A percentile compares a stretch with the other conserved stretches of the same genome.
phyloP scores from a whole-genome alignment of 164 flowering plant species.

The Dillenia turbinata region DNA sequence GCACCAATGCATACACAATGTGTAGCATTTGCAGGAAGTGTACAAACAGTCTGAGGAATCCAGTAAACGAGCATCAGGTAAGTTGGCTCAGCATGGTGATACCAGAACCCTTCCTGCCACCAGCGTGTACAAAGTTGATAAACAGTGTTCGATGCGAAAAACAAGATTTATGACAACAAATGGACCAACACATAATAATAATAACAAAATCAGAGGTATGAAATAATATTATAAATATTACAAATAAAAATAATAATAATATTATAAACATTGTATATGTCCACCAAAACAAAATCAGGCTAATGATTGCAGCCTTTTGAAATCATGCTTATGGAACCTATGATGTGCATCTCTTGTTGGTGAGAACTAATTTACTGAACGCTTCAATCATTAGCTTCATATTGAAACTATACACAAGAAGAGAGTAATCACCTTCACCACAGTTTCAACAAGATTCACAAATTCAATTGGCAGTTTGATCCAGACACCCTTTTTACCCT shows the following conservation, averaged over 20 bases:
- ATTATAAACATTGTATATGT: no score
- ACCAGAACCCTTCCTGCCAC: conserved; percentile 45
- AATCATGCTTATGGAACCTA: no score
- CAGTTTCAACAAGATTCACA: conserved; percentile 37
- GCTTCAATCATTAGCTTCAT: no score
- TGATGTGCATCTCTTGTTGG: no score
- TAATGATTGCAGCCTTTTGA: no score
- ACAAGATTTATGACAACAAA: background rate
- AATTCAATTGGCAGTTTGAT: conserved; percentile 39
- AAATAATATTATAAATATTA: background rate
- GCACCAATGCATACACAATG: conserved; percentile 50
- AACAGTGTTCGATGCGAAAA: background rate
- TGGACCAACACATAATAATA: background rate
- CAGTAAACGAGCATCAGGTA: conserved; percentile 49
- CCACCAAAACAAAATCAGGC: no score
- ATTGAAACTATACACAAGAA: background rate
- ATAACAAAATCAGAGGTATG: background rate
- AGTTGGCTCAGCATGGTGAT: conserved; percentile 46
- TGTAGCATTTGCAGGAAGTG: conserved; percentile 44
- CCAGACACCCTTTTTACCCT: conserved; percentile 54
- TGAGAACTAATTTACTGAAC: no score
- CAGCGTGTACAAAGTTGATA: background rate
- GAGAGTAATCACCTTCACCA: conserved; percentile 26
- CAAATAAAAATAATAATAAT: background rate
- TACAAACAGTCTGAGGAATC: conserved; percentile 35